Percentiles rank a stretch among this genome's conserved stretches.
These are phyloP conservation scores for Penicillium decumbens DNA, from an alignment of 2,329 filamentous ascomycete genomes.

Conservation along the genomic window DNA sequence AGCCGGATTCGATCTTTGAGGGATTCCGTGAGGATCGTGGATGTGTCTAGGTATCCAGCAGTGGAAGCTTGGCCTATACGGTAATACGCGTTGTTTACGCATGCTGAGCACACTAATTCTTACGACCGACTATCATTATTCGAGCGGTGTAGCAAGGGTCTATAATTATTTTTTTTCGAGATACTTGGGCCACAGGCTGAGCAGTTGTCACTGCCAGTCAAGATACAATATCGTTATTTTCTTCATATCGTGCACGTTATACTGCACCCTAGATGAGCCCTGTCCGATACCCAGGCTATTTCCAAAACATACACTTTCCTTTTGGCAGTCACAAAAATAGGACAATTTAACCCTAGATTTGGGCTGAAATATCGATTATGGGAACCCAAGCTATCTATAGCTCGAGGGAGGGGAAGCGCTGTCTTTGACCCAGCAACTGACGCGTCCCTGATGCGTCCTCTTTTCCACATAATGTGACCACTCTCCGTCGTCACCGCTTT, in stretches of 20 bases:
- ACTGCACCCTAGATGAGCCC: background rate
- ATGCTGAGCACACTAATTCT: background rate
- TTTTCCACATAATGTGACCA: background rate
- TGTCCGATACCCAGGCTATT: background rate
- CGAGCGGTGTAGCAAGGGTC: background rate
- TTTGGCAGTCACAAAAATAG: background rate
- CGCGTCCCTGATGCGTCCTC: conserved; percentile 7
- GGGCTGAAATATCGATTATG: conserved; percentile 14
- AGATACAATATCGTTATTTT: background rate
- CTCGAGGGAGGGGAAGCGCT: conserved; percentile 11
- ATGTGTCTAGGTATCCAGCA: background rate
- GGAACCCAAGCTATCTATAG: conserved; percentile 16
- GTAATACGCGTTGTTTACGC: background rate
- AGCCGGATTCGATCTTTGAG: conserved; percentile 1
- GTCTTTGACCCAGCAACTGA: conserved; percentile 15
- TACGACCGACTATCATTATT: background rate
- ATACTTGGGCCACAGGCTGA: background rate
- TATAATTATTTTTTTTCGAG: background rate
- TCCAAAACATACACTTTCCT: background rate
- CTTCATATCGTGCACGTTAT: background rate
- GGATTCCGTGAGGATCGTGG: conserved; percentile 1
- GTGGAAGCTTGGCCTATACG: background rate
- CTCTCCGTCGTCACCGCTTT: background rate
- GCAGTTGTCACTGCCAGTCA: background rate
- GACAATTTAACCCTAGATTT: background rate